Conservation (phyloP, 2,329 filamentous ascomycete species). For the Bimuria novae-zelandiae region DNA sequence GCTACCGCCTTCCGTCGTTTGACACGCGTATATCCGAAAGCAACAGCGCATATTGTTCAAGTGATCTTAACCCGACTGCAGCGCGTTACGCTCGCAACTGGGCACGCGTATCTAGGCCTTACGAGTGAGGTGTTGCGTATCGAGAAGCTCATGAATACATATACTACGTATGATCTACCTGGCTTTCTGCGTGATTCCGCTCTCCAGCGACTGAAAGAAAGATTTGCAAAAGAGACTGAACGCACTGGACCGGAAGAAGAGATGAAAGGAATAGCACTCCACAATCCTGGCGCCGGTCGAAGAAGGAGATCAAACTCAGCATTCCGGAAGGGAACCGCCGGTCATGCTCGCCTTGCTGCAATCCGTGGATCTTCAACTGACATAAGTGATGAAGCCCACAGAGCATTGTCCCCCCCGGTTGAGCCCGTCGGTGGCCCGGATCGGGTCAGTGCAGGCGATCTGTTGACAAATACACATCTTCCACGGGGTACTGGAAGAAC, state of each 20-base stretch:
- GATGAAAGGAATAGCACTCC: slow-evolving; percentile 90
- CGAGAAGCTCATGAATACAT: slow-evolving; percentile 91
- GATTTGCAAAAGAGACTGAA: slow-evolving; percentile 84
- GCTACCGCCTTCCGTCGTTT: slow-evolving; percentile 92
- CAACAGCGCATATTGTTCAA: slow-evolving; percentile 95
- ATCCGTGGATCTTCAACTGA: slow-evolving; percentile 46
- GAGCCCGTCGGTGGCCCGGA: slow-evolving; percentile 36
- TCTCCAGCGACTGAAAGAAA: slow-evolving; percentile 84
- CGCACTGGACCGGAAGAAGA: slow-evolving; percentile 79
- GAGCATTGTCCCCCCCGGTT: slow-evolving; percentile 24
- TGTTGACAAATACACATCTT: slow-evolving; percentile 77
- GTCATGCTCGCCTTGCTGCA: slow-evolving; percentile 66
- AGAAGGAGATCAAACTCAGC: slow-evolving; percentile 70
- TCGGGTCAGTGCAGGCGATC: slow-evolving; percentile 63
- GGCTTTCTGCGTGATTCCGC: slow-evolving; percentile 87
- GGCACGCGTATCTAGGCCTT: slow-evolving; percentile 90
- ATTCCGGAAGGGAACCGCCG: slow-evolving; percentile 76
- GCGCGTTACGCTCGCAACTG: slow-evolving; percentile 90
- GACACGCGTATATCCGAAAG: slow-evolving; percentile 92
- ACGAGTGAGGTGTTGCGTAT: slow-evolving; percentile 91
- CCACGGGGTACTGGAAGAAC: slow-evolving; percentile 63
- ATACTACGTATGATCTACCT: slow-evolving; percentile 87
- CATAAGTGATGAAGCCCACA: slow-evolving; percentile 21
- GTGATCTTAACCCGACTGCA: slow-evolving; percentile 95
- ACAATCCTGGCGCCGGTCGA: slow-evolving; percentile 72